Evolutionary conservation across 805 yeast genomes (phyloP).

Genomic region (Saccharomycopsis oosterbeekiorum): DNA sequence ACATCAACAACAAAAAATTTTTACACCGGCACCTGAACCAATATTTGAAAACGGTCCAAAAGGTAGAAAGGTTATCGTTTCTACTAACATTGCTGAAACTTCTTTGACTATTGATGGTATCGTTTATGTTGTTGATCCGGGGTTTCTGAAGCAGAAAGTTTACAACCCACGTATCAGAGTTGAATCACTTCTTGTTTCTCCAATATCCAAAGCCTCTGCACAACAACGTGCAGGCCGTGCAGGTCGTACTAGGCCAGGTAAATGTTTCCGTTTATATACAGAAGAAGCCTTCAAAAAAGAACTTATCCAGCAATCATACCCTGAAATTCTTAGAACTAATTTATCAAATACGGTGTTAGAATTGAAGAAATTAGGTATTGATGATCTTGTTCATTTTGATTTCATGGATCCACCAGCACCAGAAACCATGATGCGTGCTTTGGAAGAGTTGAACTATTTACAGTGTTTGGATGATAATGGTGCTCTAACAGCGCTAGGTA

Average conservation of each 20-base stretch:
- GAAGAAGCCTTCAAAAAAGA: conserved; percentile 95
- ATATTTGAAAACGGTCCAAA: conserved; percentile 69
- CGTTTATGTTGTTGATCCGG: conserved; percentile 95
- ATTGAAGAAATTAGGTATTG: conserved; percentile 86
- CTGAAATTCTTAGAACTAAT: conserved; percentile 88
- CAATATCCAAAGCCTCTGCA: conserved; percentile 94
- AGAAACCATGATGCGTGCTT: conserved; percentile 98
- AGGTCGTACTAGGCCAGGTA: conserved; percentile 98
- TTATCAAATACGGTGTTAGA: conserved; percentile 87
- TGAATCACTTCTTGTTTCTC: conserved; percentile 87
- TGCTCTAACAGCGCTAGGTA: conserved; percentile 77
- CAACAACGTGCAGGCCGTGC: conserved; percentile 99
- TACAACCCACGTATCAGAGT: conserved; percentile 95
- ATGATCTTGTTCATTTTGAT: conserved; percentile 94
- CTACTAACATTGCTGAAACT: conserved; percentile 96
- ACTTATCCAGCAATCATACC: conserved; percentile 88
- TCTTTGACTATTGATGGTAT: conserved; percentile 96
- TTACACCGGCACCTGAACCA: conserved; percentile 80
- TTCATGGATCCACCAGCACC: conserved; percentile 99
- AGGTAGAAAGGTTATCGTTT: conserved; percentile 87
- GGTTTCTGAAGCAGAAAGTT: conserved; percentile 92
- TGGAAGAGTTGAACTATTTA: conserved; percentile 87
- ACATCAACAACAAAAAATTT: conserved; percentile 85
- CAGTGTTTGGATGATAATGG: conserved; percentile 91
- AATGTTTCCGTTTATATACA: conserved; percentile 91